phyloP scores from a whole-genome alignment of 352 stramenopile species.

The Phytophthora pistaciae region DNA sequence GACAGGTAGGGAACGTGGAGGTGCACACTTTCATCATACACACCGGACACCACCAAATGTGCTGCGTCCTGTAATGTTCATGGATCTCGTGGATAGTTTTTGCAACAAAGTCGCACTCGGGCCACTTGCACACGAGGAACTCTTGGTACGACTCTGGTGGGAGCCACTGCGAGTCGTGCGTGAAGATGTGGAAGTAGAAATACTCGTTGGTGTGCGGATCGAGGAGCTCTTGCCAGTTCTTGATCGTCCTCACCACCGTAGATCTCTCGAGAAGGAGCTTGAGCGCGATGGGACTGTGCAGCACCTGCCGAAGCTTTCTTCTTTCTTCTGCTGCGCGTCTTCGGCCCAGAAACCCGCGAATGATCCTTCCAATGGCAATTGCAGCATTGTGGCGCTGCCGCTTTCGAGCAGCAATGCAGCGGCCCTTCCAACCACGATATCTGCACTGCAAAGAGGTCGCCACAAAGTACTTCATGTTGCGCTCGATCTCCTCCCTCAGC shows the following conservation, averaged over 20 bases:
- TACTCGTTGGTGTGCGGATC: constrained; percentile 88
- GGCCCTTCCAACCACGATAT: constrained; percentile 71
- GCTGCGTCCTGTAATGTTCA: constrained; percentile 68
- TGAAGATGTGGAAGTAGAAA: constrained; percentile 88
- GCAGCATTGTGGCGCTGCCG: constrained; percentile 54
- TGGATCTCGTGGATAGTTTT: constrained; percentile 77
- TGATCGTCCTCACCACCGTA: constrained; percentile 65
- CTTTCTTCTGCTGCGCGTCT: constrained; percentile 52
- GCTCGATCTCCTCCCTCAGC: constrained; percentile 73
- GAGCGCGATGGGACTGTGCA: constrained; percentile 71
- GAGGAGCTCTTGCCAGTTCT: constrained; percentile 80
- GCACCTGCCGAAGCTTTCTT: constrained; percentile 63
- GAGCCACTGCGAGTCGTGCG: constrained; percentile 82
- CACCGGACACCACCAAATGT: constrained; percentile 85
- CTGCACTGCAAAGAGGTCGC: constrained; percentile 73
- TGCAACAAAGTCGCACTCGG: constrained; percentile 59
- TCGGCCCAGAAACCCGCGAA: constrained; percentile 62
- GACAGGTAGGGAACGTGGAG: constrained; percentile 72
- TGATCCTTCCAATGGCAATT: constrained; percentile 66
- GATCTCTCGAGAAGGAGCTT: constrained; percentile 77
- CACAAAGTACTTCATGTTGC: constrained; percentile 82
- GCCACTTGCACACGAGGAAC: constrained; percentile 76
- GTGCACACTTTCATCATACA: constrained; percentile 74
- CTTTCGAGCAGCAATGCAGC: constrained; percentile 40
- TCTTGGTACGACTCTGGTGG: constrained; percentile 69